These are phyloP conservation scores for Flaveria robusta DNA, from an alignment of 129 eudicot genomes.

Conservation along the genomic window DNA sequence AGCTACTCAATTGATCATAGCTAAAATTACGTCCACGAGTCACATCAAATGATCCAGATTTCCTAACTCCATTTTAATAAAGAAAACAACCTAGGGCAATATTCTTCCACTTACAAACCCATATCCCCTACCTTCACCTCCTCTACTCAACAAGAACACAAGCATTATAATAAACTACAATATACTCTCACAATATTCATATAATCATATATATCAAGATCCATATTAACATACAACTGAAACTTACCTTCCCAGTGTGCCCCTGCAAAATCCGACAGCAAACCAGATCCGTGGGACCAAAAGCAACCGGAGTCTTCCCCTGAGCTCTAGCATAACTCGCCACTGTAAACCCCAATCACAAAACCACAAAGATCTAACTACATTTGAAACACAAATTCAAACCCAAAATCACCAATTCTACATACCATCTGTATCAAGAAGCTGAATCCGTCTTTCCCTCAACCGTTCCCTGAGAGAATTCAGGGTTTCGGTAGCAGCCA, in stretches of 20 bases:
- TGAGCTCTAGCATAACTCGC: slow-evolving; percentile 78
- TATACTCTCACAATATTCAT: neutral
- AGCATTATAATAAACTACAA: neutral
- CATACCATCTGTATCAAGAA: slow-evolving; percentile 90
- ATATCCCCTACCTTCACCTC: too few relatives aligned
- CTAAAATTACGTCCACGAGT: neutral
- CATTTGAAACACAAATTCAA: slow-evolving; percentile 17
- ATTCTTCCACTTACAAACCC: neutral
- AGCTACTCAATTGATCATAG: too few relatives aligned
- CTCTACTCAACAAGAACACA: too few relatives aligned
- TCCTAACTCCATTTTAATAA: slow-evolving; percentile 1
- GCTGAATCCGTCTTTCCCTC: slow-evolving; percentile 64
- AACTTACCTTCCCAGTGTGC: slow-evolving; percentile 84
- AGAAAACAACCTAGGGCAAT: slow-evolving; percentile 1
- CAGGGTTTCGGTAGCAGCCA: slow-evolving; percentile 72
- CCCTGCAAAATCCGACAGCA: slow-evolving; percentile 93
- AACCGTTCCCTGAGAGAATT: slow-evolving; percentile 67
- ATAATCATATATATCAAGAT: neutral
- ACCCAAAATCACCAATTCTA: neutral
- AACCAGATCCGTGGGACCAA: slow-evolving; percentile 90
- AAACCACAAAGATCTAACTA: slow-evolving; percentile 30
- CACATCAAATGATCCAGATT: slow-evolving; percentile 16
- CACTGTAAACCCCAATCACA: slow-evolving; percentile 42
- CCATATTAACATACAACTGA: slow-evolving; percentile 6
- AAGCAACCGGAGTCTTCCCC: slow-evolving; percentile 69